Evolutionary conservation across 2,329 filamentous ascomycete species (phyloP).

Genomic region (Karstenula rhodostoma): DNA sequence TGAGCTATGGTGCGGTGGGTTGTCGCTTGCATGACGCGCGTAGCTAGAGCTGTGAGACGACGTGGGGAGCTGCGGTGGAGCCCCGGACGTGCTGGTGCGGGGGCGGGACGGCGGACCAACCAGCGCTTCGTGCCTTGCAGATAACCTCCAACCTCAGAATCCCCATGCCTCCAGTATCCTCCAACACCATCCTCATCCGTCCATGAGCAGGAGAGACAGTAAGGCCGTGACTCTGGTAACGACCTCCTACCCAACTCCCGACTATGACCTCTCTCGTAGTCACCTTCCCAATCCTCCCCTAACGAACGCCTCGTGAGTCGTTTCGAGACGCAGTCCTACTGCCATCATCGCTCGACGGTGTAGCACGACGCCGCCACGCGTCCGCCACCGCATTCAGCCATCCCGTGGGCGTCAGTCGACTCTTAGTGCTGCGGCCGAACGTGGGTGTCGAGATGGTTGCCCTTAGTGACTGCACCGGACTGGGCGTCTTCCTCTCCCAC

Average conservation of each 20-base stretch:
- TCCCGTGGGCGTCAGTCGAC: slow-evolving; percentile 23
- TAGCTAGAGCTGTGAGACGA: slow-evolving; percentile 27
- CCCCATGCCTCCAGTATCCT: slow-evolving; percentile 1
- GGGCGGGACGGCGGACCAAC: slow-evolving; percentile 35
- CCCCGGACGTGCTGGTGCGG: slow-evolving; percentile 26
- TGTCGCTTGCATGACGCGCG: slow-evolving; percentile 3
- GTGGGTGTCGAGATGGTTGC: slow-evolving; percentile 34
- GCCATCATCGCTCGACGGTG: slow-evolving; percentile 10
- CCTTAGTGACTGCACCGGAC: slow-evolving; percentile 34
- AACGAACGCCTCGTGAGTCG: slow-evolving; percentile 15
- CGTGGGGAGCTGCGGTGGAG: slow-evolving; percentile 29
- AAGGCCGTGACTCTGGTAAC: not conserved
- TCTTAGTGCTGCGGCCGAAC: slow-evolving; percentile 17
- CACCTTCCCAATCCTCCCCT: not conserved
- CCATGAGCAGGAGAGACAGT: too few species aligned
- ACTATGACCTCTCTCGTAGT: not conserved
- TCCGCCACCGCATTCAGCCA: slow-evolving; percentile 32
- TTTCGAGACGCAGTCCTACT: slow-evolving; percentile 17
- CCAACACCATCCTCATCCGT: slow-evolving; percentile 14
- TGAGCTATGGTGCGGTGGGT: slow-evolving; percentile 16
- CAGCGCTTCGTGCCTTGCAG: slow-evolving; percentile 39
- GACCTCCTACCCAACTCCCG: not conserved
- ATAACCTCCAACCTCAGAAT: not conserved
- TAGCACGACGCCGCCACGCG: slow-evolving; percentile 35
- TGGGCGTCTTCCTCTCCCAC: slow-evolving; percentile 39